Conservation (phyloP, 345 rosid genomes). For the Bruguiera sexangula region DNA sequence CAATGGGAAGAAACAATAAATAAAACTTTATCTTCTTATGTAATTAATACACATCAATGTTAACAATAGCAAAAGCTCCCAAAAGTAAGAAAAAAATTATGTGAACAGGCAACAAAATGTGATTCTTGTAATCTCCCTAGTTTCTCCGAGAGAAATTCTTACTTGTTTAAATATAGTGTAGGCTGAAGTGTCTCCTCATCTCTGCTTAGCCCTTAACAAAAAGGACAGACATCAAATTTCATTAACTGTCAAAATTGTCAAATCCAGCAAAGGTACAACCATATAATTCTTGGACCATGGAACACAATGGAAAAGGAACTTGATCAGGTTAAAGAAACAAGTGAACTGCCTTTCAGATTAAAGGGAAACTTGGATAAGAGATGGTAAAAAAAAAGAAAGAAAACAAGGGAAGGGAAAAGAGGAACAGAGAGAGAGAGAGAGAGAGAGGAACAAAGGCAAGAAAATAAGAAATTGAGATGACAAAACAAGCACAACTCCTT, state of each 20-base stretch:
- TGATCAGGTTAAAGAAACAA: no score
- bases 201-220: constrained; percentile 59
- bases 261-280: constrained; percentile 1
- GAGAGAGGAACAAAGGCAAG: background rate
- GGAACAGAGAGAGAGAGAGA: background rate
- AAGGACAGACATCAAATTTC: background rate
- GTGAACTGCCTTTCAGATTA: no score
- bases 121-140: no score
- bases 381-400: background rate
- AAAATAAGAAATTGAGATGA: no score
- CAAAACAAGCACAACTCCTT: background rate
- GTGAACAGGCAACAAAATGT: no score
- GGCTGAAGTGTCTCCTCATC: constrained; percentile 87
- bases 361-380: background rate
- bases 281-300: background rate
- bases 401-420: background rate
- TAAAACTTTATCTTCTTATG: no score
- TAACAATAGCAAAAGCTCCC: no score
- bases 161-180: constrained; percentile 82
- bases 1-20: no score
- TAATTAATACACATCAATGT: no score
- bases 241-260: constrained; percentile 15
- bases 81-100: no score
- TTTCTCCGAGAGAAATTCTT: constrained; percentile 26
- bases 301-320: no score